Evolutionary conservation across 2,329 filamentous ascomycete species (phyloP).

Genomic region (Penicillium sp.): DNA sequence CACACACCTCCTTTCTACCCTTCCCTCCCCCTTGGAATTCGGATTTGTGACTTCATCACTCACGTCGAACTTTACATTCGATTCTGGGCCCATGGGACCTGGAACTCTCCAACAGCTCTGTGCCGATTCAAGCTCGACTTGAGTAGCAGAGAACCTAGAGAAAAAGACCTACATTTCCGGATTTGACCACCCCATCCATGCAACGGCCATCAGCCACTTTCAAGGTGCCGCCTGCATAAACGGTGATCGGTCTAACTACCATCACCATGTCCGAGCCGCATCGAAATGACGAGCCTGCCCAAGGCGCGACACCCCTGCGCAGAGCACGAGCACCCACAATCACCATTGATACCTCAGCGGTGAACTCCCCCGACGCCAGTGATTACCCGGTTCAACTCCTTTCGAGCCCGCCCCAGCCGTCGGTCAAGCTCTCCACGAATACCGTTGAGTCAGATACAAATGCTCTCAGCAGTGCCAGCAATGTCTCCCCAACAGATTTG

Average conservation of each 20-base stretch:
- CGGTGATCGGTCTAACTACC: conserved; percentile 11
- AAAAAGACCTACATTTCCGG: background rate
- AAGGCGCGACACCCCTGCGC: conserved; percentile 34
- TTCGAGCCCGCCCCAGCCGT: conserved; percentile 36
- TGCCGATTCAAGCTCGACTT: background rate
- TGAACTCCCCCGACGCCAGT: conserved; percentile 41
- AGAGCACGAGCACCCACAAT: conserved; percentile 54
- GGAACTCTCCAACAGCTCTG: background rate
- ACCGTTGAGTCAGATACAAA: conserved; percentile 34
- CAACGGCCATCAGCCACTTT: background rate
- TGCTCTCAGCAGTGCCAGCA: conserved; percentile 30
- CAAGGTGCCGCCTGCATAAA: conserved; percentile 12
- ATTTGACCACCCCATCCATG: background rate
- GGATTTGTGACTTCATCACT: background rate
- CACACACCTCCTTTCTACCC: background rate
- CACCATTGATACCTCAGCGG: conserved; percentile 58
- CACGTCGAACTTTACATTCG: background rate
- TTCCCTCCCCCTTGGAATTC: background rate
- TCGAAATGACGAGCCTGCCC: conserved; percentile 26
- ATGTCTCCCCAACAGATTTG: conserved; percentile 49
- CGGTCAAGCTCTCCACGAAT: conserved; percentile 40
- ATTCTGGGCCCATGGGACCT: background rate
- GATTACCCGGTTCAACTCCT: conserved; percentile 35
- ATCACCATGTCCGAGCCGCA: conserved; percentile 34
- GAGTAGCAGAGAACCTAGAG: background rate